Percentiles rank a stretch among this genome's conserved stretches.
Evolutionary conservation across 495 filamentous ascomycete species (phyloP).

Genomic region (Penicillium fimorum): DNA sequence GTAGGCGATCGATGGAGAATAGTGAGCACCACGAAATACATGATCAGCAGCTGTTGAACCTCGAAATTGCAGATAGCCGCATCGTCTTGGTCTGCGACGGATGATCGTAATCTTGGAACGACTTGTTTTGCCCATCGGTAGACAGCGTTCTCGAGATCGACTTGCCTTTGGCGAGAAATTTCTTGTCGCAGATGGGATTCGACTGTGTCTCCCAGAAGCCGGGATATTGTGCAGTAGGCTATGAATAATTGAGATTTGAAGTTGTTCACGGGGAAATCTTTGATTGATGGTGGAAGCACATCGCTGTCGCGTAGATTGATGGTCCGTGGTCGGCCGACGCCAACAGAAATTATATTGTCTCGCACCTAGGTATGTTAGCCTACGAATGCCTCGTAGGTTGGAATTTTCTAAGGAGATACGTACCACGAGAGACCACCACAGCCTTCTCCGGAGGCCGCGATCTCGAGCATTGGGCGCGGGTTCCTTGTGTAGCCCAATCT

Average conservation of each 20-base stretch:
- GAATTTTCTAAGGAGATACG: background rate
- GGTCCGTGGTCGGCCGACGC: constrained; percentile 29
- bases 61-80: constrained; percentile 20
- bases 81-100: constrained; percentile 21
- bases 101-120: constrained; percentile 25
- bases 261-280: constrained; percentile 27
- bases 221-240: constrained; percentile 29
- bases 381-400: background rate
- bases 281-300: constrained; percentile 31
- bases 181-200: constrained; percentile 28
- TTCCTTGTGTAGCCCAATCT: constrained; percentile 33
- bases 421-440: constrained; percentile 36
- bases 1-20: constrained; percentile 29
- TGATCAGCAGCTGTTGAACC: constrained; percentile 27
- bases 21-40: constrained; percentile 31
- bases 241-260: constrained; percentile 28
- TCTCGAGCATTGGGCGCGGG: constrained; percentile 23
- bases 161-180: constrained; percentile 26
- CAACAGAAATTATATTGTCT: constrained; percentile 33
- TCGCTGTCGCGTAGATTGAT: constrained; percentile 33
- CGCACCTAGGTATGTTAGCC: constrained; percentile 20
- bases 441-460: constrained; percentile 26
- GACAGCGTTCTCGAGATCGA: constrained; percentile 31
- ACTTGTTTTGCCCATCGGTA: constrained; percentile 34
- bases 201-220: constrained; percentile 30